Percentiles rank a stretch among this genome's conserved stretches.
Conservation (phyloP, 495 filamentous ascomycete species). For the Penicillium verhagenii region DNA sequence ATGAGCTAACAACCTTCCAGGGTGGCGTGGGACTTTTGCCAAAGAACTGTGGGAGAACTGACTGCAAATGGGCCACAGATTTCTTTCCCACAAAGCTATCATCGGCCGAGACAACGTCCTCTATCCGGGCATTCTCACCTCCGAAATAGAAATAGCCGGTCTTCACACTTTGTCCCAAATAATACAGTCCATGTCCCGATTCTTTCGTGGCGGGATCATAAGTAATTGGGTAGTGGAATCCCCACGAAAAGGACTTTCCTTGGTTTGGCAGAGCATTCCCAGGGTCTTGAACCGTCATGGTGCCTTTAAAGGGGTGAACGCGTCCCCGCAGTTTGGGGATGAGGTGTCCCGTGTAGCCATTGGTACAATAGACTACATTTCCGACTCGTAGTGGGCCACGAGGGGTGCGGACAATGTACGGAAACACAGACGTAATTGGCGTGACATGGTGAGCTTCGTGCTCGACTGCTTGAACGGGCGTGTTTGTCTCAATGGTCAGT, state of each 20-base stretch:
- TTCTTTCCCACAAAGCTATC: slow-evolving; percentile 47
- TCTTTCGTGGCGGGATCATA: slow-evolving; percentile 17
- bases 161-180: slow-evolving; percentile 66
- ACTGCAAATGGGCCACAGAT: slow-evolving; percentile 28
- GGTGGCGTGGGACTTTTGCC: slow-evolving; percentile 28
- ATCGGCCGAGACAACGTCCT: slow-evolving; percentile 53
- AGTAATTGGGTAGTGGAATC: slow-evolving; percentile 30
- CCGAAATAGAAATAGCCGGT: slow-evolving; percentile 43
- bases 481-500: slow-evolving; percentile 77
- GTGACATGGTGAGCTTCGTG: slow-evolving; percentile 12
- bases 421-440: slow-evolving; percentile 5
- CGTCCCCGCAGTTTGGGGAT: slow-evolving; percentile 65
- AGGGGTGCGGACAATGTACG: slow-evolving; percentile 53
- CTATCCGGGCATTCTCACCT: slow-evolving; percentile 62
- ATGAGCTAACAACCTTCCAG: slow-evolving; percentile 51
- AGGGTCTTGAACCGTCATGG: slow-evolving; percentile 68
- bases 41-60: slow-evolving; percentile 36
- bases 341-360: slow-evolving; percentile 74
- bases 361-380: slow-evolving; percentile 71
- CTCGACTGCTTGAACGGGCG: slow-evolving; percentile 53
- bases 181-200: slow-evolving; percentile 69
- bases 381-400: slow-evolving; percentile 58
- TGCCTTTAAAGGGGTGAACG: slow-evolving; percentile 75
- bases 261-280: slow-evolving; percentile 28
- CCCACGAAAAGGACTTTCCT: slow-evolving; percentile 28